These are phyloP conservation scores for Cystobasidium tubakii DNA, from an alignment of 768 basidiomycete species.

Conservation along the genomic window DNA sequence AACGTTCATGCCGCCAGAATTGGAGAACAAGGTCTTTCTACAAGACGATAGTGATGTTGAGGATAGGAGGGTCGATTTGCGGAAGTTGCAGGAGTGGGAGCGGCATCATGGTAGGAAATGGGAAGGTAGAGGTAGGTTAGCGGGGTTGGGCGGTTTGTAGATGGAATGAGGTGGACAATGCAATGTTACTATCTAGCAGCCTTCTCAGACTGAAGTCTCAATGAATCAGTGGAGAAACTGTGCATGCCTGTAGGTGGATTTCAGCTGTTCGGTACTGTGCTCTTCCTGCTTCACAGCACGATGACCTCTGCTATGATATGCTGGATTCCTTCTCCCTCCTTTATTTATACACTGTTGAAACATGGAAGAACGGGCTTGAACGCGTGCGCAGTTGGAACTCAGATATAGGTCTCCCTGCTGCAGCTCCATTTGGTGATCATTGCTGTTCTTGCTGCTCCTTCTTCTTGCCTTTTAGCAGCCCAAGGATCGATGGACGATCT, in stretches of 20 bases:
- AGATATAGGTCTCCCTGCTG: too few species aligned
- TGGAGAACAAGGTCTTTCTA: conserved; percentile 55
- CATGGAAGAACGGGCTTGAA: background rate
- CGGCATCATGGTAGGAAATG: background rate
- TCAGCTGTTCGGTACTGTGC: too few species aligned
- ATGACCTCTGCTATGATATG: background rate
- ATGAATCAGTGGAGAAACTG: too few species aligned
- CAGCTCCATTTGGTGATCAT: too few species aligned
- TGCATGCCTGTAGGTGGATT: too few species aligned
- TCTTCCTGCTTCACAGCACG: too few species aligned
- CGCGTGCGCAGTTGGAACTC: background rate
- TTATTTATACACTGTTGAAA: background rate
- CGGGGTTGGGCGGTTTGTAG: too few species aligned
- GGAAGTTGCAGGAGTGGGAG: conserved; percentile 29
- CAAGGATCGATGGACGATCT: conserved; percentile 1
- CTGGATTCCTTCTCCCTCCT: background rate
- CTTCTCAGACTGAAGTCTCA: too few species aligned
- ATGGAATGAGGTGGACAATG: too few species aligned
- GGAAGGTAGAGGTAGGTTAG: conserved; percentile 2
- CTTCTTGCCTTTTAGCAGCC: conserved; percentile 5
- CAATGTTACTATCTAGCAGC: too few species aligned
- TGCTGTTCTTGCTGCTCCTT: conserved; percentile 21
- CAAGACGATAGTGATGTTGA: conserved; percentile 52
- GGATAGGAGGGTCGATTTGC: conserved; percentile 49
- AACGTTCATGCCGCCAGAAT: conserved; percentile 58